A percentile compares a stretch with the other conserved stretches of the same genome.
phyloP scores from a whole-genome alignment of 768 basidiomycete genomes.

The Pseudohyphozyma bogoriensis region DNA sequence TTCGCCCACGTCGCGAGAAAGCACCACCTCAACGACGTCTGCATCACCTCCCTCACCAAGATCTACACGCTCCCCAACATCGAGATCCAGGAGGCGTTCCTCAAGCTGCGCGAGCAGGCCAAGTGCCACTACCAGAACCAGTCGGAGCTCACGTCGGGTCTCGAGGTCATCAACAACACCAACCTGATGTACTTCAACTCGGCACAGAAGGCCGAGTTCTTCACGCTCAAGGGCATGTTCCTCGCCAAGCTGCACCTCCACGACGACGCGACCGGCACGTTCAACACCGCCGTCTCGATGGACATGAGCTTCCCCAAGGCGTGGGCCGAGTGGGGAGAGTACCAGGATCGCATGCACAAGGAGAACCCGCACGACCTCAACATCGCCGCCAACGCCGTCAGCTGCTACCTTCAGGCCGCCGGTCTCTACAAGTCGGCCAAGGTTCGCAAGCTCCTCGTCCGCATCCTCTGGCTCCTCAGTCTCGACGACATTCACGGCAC shows the following conservation, averaged over 20 bases:
- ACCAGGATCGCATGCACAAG: constrained; percentile 85
- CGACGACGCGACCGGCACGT: constrained; percentile 83
- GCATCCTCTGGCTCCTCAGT: constrained; percentile 92
- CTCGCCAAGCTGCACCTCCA: constrained; percentile 65
- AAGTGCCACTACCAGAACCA: constrained; percentile 95
- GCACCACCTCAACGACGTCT: constrained; percentile 90
- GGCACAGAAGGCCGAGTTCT: constrained; percentile 94
- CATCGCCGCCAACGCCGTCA: constrained; percentile 81
- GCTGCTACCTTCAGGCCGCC: constrained; percentile 94
- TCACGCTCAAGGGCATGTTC: constrained; percentile 98
- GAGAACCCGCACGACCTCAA: constrained; percentile 52
- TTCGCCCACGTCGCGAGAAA: constrained; percentile 98
- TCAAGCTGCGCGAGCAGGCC: constrained; percentile 96
- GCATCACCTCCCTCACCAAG: constrained; percentile 85
- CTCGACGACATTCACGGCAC: constrained; percentile 58
- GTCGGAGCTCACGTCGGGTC: constrained; percentile 79
- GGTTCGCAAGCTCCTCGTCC: constrained; percentile 76
- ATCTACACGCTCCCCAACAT: constrained; percentile 99
- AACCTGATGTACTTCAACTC: constrained; percentile 96
- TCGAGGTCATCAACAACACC: constrained; percentile 99
- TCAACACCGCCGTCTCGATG: constrained; percentile 90
- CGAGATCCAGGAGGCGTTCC: constrained; percentile 98
- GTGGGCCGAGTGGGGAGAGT: constrained; percentile 98
- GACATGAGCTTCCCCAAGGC: constrained; percentile 91
- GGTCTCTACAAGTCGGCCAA: constrained; percentile 90